phyloP scores from a whole-genome alignment of 768 basidiomycete species.

The Megacollybia marginata region DNA sequence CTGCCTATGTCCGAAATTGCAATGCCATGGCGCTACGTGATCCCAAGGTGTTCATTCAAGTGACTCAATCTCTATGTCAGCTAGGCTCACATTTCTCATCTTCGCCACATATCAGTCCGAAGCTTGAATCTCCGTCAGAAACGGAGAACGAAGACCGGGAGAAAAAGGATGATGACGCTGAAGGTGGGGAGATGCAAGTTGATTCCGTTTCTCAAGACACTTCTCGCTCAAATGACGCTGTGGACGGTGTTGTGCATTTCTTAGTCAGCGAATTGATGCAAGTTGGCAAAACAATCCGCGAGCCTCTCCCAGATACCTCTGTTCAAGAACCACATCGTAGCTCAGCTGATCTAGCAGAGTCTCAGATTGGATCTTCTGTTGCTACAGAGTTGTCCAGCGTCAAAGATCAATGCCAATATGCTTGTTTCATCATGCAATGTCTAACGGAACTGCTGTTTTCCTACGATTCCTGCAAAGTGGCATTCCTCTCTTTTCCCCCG shows the following conservation, averaged over 20 bases:
- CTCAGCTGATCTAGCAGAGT: conserved; percentile 8
- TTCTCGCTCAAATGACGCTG: conserved; percentile 28
- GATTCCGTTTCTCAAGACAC: conserved; percentile 26
- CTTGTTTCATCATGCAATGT: conserved; percentile 85
- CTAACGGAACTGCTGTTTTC: conserved; percentile 90
- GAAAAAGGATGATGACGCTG: conserved; percentile 14
- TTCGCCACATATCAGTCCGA: conserved; percentile 52
- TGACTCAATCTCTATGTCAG: conserved; percentile 62
- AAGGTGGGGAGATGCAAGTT: conserved; percentile 49
- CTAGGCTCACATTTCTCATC: conserved; percentile 59
- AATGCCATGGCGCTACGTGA: conserved; percentile 79
- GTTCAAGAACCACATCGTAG: conserved; percentile 1
- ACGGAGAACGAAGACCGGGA: conserved; percentile 8
- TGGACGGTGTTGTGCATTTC: conserved; percentile 60
- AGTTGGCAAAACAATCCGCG: conserved; percentile 40
- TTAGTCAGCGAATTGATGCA: conserved; percentile 66
- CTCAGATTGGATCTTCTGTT: background rate
- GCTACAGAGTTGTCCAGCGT: conserved; percentile 9
- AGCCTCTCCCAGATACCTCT: conserved; percentile 16
- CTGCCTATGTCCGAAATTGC: conserved; percentile 67
- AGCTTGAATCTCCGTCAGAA: conserved; percentile 25
- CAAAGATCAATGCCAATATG: conserved; percentile 44
- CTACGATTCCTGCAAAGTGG: conserved; percentile 84
- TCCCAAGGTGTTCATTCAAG: conserved; percentile 66
- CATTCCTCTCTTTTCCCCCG: conserved; percentile 73